phyloP scores from a whole-genome alignment of 805 yeast species.

The Kodamaea laetipori region DNA sequence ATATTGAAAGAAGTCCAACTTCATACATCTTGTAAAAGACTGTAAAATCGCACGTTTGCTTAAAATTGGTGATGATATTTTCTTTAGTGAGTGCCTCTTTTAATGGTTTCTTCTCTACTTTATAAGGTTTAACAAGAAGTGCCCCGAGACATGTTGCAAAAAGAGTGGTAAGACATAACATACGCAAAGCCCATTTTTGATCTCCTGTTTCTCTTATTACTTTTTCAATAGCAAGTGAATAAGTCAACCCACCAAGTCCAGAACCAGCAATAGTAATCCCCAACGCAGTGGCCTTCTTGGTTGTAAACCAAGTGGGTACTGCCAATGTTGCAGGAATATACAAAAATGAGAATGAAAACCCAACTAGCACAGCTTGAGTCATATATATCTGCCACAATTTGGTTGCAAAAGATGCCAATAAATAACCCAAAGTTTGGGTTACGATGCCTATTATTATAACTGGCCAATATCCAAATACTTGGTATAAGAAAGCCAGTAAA shows the following conservation, averaged over 20 bases:
- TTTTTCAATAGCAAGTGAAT: constrained; percentile 44
- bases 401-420: constrained; percentile 54
- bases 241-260: constrained; percentile 53
- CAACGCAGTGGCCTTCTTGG: constrained; percentile 46
- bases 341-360: constrained; percentile 47
- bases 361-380: constrained; percentile 54
- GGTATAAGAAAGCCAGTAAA: constrained; percentile 47
- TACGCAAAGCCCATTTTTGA: constrained; percentile 47
- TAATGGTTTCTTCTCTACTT: constrained; percentile 29
- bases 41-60: constrained; percentile 32
- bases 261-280: constrained; percentile 53
- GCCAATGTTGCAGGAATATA: constrained; percentile 47
- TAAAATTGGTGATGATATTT: constrained; percentile 14
- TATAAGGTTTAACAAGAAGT: constrained; percentile 48
- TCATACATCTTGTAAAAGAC: constrained; percentile 27
- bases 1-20: constrained; percentile 26
- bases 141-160: constrained; percentile 39
- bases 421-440: constrained; percentile 45
- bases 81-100: constrained; percentile 24
- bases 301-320: constrained; percentile 53
- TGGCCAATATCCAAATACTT: constrained; percentile 50
- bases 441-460: constrained; percentile 50
- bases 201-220: constrained; percentile 44
- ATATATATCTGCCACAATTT: constrained; percentile 53
- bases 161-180: constrained; percentile 38